Percentiles rank a stretch among this genome's conserved stretches.
phyloP scores from a whole-genome alignment of 768 basidiomycete species.

The Kwoniella sp. region DNA sequence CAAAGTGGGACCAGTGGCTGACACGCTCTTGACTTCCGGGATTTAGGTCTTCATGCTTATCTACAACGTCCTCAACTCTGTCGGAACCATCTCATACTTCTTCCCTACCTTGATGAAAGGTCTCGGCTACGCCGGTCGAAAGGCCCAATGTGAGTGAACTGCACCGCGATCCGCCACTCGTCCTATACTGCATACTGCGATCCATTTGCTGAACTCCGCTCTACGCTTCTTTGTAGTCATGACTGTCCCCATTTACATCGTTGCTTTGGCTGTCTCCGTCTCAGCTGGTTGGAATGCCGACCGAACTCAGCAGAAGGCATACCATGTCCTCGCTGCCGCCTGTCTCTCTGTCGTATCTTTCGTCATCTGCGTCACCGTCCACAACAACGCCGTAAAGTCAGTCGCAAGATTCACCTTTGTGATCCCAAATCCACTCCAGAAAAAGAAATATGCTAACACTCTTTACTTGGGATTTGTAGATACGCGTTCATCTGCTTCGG shows the following conservation, averaged over 20 bases:
- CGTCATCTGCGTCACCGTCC: conserved; percentile 46
- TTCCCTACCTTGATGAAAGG: conserved; percentile 51
- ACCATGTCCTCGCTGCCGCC: conserved; percentile 40
- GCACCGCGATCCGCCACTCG: neutral
- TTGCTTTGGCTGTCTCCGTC: conserved; percentile 48
- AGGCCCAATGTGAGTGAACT: conserved; percentile 42
- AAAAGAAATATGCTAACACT: neutral
- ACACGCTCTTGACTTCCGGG: neutral
- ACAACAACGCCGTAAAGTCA: conserved; percentile 37
- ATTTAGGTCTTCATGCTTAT: conserved; percentile 39
- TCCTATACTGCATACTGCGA: neutral
- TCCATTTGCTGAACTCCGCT: too few species aligned
- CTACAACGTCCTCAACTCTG: conserved; percentile 45
- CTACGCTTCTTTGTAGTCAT: conserved; percentile 30
- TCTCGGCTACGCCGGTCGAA: conserved; percentile 48
- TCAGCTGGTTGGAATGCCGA: conserved; percentile 44
- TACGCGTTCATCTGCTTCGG: conserved; percentile 55
- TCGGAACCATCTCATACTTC: conserved; percentile 54
- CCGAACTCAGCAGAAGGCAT: conserved; percentile 48
- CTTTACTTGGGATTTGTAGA: conserved; percentile 2
- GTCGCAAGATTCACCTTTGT: neutral
- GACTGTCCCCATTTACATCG: conserved; percentile 53
- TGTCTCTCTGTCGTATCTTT: conserved; percentile 35
- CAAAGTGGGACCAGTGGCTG: neutral
- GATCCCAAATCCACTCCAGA: too few species aligned